These are phyloP conservation scores for Xylariaceae sp. DNA, from an alignment of 2,329 filamentous ascomycete species.

Conservation along the genomic window DNA sequence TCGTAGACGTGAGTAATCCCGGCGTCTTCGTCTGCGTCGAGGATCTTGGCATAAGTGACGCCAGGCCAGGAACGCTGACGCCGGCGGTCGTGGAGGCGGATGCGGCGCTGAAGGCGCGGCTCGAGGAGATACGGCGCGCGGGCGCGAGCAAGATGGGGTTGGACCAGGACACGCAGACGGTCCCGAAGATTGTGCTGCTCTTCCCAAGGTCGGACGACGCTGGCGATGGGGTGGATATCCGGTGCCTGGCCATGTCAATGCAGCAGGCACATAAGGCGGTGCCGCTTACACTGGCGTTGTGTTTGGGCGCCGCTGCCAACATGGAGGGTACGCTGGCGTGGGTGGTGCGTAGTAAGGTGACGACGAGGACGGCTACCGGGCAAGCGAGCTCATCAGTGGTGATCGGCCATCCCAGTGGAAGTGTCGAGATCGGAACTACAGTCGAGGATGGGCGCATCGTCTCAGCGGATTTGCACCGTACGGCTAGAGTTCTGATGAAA, in stretches of 20 bases:
- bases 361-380: background rate
- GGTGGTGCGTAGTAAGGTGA: constrained; percentile 1
- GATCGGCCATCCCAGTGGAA: background rate
- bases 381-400: background rate
- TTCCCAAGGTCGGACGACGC: constrained; percentile 23
- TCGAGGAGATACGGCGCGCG: constrained; percentile 33
- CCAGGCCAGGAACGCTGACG: constrained; percentile 6
- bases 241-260: constrained; percentile 43
- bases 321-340: constrained; percentile 16
- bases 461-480: background rate
- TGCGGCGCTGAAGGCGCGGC: constrained; percentile 21
- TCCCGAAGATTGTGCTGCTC: constrained; percentile 43
- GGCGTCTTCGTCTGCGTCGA: constrained; percentile 34
- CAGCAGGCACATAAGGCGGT: constrained; percentile 40
- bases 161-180: constrained; percentile 31
- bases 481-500: background rate
- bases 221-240: constrained; percentile 30
- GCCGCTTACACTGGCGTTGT: constrained; percentile 37
- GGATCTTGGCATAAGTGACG: constrained; percentile 24
- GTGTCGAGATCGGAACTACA: background rate
- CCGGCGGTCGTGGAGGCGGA: constrained; percentile 29
- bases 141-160: constrained; percentile 37
- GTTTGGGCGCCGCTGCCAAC: constrained; percentile 34
- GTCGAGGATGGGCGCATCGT: background rate
- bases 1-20: constrained; percentile 39